Percentiles rank a stretch among this genome's conserved stretches.
Conservation (phyloP, 495 filamentous ascomycete species). For the Gamarada debralockiae region DNA sequence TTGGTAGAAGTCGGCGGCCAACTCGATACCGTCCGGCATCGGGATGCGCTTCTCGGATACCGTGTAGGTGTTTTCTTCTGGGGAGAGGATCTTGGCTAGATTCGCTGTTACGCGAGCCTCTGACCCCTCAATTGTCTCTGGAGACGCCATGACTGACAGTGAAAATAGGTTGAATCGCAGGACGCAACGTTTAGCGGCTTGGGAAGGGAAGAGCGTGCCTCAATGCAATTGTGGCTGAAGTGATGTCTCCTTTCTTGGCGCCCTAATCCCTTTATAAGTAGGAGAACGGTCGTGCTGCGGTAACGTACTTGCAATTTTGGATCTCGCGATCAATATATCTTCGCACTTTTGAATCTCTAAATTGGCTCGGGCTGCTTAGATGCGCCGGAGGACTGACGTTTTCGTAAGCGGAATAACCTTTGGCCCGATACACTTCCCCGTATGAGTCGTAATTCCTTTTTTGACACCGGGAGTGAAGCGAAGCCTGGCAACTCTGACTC, state of each 20-base stretch:
- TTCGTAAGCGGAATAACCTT: not conserved
- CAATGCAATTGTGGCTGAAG: not conserved
- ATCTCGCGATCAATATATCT: not conserved
- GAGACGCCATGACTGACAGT: not conserved
- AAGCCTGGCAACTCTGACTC: not conserved
- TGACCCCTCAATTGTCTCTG: not conserved
- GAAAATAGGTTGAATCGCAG: not conserved
- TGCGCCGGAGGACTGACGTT: not conserved
- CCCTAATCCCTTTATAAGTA: not conserved
- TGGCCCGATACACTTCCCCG: not conserved
- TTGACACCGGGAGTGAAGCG: not conserved
- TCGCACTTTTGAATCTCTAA: too few species aligned
- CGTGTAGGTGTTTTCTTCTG: constrained; percentile 20
- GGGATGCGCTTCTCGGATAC: constrained; percentile 24
- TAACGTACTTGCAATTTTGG: not conserved
- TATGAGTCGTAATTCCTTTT: not conserved
- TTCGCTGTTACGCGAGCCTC: not conserved
- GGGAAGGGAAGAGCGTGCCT: not conserved
- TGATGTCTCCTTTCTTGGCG: not conserved
- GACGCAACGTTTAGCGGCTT: not conserved
- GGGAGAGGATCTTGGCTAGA: not conserved
- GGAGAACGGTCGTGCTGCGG: not conserved
- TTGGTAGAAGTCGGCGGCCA: constrained; percentile 31
- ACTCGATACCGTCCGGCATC: constrained; percentile 25
- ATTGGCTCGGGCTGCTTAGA: not conserved